Percentiles rank a stretch among this genome's conserved stretches.
These are phyloP conservation scores for Periconia sp. DNA, from an alignment of 2,329 filamentous ascomycete species.

Conservation along the genomic window DNA sequence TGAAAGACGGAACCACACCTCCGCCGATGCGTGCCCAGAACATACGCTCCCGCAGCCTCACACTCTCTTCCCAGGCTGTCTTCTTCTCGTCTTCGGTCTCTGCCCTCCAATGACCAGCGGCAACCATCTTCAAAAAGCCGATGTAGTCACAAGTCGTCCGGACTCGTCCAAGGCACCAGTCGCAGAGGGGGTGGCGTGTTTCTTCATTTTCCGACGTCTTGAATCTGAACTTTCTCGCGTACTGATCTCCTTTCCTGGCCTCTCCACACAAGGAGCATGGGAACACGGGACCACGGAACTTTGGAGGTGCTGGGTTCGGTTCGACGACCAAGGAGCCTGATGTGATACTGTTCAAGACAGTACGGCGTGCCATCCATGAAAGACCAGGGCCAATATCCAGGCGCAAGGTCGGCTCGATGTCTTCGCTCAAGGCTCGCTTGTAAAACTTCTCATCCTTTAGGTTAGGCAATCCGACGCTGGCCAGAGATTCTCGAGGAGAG, in stretches of 20 bases:
- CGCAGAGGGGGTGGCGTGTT: constrained; percentile 88
- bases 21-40: constrained; percentile 95
- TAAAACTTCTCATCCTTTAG: constrained; percentile 94
- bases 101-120: constrained; percentile 88
- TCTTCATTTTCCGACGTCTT: constrained; percentile 84
- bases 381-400: constrained; percentile 88
- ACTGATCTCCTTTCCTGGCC: constrained; percentile 70
- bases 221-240: constrained; percentile 85
- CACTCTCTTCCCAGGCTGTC: constrained; percentile 92
- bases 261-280: constrained; percentile 92
- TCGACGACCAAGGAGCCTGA: constrained; percentile 90
- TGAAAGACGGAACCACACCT: constrained; percentile 76
- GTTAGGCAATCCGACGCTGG: constrained; percentile 55
- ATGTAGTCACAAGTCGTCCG: constrained; percentile 92
- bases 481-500: constrained; percentile 41
- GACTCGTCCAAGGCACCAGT: constrained; percentile 82
- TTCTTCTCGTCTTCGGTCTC: constrained; percentile 85
- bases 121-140: constrained; percentile 87
- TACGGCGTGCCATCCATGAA: constrained; percentile 89
- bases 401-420: constrained; percentile 91
- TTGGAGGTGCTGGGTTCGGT: constrained; percentile 63
- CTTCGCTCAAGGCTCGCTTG: constrained; percentile 85
- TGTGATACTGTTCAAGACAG: constrained; percentile 80
- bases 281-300: constrained; percentile 62
- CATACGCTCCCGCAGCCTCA: constrained; percentile 89